These are phyloP conservation scores for Leucaena leucocephala DNA, from an alignment of 306 rosid species.

Conservation along the genomic window DNA sequence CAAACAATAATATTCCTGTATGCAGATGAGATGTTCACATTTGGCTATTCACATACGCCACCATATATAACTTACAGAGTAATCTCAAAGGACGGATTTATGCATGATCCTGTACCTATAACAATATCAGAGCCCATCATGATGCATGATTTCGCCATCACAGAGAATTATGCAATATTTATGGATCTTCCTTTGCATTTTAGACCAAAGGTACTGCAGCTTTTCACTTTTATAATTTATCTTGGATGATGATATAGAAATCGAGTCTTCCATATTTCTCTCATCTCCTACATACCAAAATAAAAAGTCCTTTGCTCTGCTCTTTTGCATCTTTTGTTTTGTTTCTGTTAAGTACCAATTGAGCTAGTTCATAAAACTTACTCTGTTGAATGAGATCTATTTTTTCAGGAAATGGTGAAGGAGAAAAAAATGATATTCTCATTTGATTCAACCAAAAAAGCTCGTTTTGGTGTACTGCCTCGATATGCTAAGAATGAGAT, in stretches of 20 bases:
- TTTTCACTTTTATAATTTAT: slow-evolving; percentile 21
- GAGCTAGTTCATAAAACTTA: neutral
- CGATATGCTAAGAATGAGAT: slow-evolving; percentile 88
- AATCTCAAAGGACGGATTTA: slow-evolving; percentile 81
- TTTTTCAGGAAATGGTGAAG: slow-evolving; percentile 95
- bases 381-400: slow-evolving; percentile 19
- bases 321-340: neutral
- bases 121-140: slow-evolving; percentile 84
- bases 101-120: slow-evolving; percentile 95
- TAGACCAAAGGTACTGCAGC: slow-evolving; percentile 76
- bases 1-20: slow-evolving; percentile 35
- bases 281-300: neutral
- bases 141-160: slow-evolving; percentile 97
- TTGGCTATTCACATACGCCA: slow-evolving; percentile 82
- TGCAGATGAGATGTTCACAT: slow-evolving; percentile 98
- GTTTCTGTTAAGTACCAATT: neutral
- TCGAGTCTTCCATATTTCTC: slow-evolving; percentile 9
- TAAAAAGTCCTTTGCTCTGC: neutral
- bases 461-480: slow-evolving; percentile 94
- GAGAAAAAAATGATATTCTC: slow-evolving; percentile 72
- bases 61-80: slow-evolving; percentile 95
- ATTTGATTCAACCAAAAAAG: slow-evolving; percentile 81
- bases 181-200: slow-evolving; percentile 91
- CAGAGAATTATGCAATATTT: slow-evolving; percentile 83
- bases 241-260: slow-evolving; percentile 1